phyloP scores from a whole-genome alignment of 2,329 filamentous ascomycete species.

The Penicillium brasilianum region DNA sequence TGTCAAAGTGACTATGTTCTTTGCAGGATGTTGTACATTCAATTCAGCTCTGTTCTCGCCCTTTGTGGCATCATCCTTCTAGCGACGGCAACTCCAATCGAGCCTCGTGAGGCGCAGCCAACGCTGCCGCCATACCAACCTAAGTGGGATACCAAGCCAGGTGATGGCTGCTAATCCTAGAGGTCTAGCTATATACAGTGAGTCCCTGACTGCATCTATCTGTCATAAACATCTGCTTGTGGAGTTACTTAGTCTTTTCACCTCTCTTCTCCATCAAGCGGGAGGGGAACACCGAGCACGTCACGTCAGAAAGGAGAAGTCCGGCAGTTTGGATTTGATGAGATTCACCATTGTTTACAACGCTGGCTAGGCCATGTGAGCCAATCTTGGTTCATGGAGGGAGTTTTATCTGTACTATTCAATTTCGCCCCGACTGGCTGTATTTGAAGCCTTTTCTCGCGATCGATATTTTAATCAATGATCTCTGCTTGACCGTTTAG shows the following conservation, averaged over 20 bases:
- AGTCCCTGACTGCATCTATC: too few species aligned
- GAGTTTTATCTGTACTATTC: background rate
- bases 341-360: background rate
- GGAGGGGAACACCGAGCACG: background rate
- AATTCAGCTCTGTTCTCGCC: background rate
- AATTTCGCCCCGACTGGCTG: background rate
- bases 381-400: background rate
- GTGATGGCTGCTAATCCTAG: background rate
- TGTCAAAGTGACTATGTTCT: too few species aligned
- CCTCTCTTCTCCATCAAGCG: background rate
- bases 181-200: background rate
- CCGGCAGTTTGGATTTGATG: background rate
- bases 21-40: background rate
- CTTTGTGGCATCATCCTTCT: background rate
- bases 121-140: background rate
- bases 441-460: too few species aligned
- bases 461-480: background rate
- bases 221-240: background rate
- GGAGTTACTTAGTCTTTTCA: background rate
- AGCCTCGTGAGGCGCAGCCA: background rate
- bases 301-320: background rate
- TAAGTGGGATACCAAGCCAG: conserved; percentile 3
- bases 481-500: background rate
- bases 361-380: too few species aligned
- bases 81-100: background rate